phyloP scores from a whole-genome alignment of 164 flowering plant genomes.

The Malania oleifera region DNA sequence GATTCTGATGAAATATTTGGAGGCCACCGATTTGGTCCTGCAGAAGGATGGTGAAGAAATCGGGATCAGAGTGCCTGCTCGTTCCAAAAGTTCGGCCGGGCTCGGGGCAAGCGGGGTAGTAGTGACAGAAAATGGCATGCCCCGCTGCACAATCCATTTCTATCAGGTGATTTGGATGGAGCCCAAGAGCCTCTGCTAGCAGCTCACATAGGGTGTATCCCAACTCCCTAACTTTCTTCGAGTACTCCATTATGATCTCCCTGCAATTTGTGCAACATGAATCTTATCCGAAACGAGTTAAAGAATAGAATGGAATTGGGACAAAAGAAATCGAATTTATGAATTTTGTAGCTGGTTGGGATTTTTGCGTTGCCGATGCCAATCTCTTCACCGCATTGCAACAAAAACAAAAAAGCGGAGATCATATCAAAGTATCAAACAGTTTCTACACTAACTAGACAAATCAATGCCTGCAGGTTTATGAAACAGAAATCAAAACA shows the following conservation, averaged over 20 bases:
- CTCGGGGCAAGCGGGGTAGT: constrained; percentile 26
- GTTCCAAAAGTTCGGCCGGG: constrained; percentile 19
- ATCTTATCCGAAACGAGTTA: too few relatives aligned
- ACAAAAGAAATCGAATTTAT: too few relatives aligned
- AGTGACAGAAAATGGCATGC: constrained; percentile 6
- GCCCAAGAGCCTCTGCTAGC: constrained; percentile 34
- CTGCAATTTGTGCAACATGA: too few relatives aligned
- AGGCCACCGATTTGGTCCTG: constrained; percentile 27
- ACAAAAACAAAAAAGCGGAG: too few relatives aligned
- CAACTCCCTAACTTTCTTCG: constrained; percentile 18
- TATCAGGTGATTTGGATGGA: constrained; percentile 16
- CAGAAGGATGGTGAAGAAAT: constrained; percentile 21
- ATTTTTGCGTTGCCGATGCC: too few relatives aligned
- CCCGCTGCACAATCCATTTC: constrained; percentile 22
- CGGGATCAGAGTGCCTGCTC: constrained; percentile 15
- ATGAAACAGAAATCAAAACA: too few relatives aligned
- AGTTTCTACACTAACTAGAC: too few relatives aligned
- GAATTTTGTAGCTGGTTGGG: too few relatives aligned
- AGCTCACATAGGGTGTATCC: constrained; percentile 22
- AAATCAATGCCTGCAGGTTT: too few relatives aligned
- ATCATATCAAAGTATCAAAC: too few relatives aligned
- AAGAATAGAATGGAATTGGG: too few relatives aligned
- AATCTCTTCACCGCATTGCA: too few relatives aligned
- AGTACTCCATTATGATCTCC: constrained; percentile 20
- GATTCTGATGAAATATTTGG: constrained; percentile 16